Percentiles rank a stretch among this genome's conserved stretches.
Conservation (phyloP, 2,329 filamentous ascomycete genomes). For the Phyllosticta ampelicida region DNA sequence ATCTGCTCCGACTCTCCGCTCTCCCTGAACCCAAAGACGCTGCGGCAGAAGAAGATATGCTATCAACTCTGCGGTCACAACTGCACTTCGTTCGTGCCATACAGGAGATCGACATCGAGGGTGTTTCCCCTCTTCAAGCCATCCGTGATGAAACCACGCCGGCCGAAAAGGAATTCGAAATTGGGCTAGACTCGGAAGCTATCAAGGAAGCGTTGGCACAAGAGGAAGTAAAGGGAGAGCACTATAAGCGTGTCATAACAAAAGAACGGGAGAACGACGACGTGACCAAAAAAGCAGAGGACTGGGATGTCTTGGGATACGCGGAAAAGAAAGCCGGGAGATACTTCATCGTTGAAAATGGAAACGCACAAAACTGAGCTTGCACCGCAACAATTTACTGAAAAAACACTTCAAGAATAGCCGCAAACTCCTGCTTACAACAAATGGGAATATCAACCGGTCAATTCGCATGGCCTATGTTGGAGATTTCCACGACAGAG, state of each 20-base stretch:
- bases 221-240: constrained; percentile 51
- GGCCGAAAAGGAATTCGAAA: constrained; percentile 45
- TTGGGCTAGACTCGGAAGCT: constrained; percentile 43
- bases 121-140: constrained; percentile 61
- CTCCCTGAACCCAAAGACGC: constrained; percentile 58
- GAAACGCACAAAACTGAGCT: constrained; percentile 24
- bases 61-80: constrained; percentile 66
- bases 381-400: not conserved
- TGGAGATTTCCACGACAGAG: too few species aligned
- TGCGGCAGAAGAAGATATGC: constrained; percentile 58
- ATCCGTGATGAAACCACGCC: constrained; percentile 67
- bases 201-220: constrained; percentile 45
- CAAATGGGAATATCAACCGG: too few species aligned
- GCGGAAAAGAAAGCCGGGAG: constrained; percentile 56
- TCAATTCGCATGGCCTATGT: too few species aligned
- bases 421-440: not conserved
- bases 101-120: constrained; percentile 64
- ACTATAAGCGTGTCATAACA: constrained; percentile 40
- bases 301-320: constrained; percentile 60
- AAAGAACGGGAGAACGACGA: constrained; percentile 52
- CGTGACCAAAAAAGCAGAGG: constrained; percentile 42
- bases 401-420: not conserved
- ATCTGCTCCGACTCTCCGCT: constrained; percentile 81
- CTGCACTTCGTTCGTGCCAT: constrained; percentile 85
- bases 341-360: constrained; percentile 68